These are phyloP conservation scores for Willaertia magna DNA, from an alignment of 208 protist species.

Conservation along the genomic window DNA sequence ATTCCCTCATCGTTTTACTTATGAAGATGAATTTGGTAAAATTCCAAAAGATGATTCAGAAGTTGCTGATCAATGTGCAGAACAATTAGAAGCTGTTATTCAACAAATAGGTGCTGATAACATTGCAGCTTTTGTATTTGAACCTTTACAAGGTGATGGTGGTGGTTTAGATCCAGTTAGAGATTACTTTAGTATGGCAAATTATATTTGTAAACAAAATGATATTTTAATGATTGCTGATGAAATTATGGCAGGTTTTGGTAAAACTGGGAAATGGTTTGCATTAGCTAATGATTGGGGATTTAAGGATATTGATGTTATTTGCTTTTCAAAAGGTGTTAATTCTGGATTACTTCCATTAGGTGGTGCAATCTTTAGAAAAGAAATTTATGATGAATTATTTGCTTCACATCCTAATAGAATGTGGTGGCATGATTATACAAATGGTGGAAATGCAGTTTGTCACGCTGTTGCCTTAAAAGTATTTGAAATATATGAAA, in stretches of 20 bases:
- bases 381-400: no score
- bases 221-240: conserved; percentile 64
- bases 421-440: no score
- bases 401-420: no score
- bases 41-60: conserved; percentile 47
- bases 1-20: no score
- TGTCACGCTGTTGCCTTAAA: no score
- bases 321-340: conserved; percentile 73
- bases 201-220: conserved; percentile 51
- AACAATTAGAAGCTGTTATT: conserved; percentile 38
- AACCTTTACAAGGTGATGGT: conserved; percentile 88
- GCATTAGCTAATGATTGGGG: conserved; percentile 31
- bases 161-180: conserved; percentile 54
- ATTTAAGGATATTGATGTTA: conserved; percentile 60
- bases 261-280: conserved; percentile 37
- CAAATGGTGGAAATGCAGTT: no score
- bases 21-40: conserved; percentile 53
- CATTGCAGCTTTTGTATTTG: conserved; percentile 57
- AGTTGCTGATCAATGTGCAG: conserved; percentile 53
- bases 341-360: conserved; percentile 69
- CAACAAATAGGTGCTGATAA: conserved; percentile 3
- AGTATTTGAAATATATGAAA: no score
- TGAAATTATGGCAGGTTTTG: conserved; percentile 43
- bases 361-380: no score
- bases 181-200: not conserved